Evolutionary conservation across 129 eudicot genomes (phyloP).

Genomic region (Gnaphalium uliginosum): DNA sequence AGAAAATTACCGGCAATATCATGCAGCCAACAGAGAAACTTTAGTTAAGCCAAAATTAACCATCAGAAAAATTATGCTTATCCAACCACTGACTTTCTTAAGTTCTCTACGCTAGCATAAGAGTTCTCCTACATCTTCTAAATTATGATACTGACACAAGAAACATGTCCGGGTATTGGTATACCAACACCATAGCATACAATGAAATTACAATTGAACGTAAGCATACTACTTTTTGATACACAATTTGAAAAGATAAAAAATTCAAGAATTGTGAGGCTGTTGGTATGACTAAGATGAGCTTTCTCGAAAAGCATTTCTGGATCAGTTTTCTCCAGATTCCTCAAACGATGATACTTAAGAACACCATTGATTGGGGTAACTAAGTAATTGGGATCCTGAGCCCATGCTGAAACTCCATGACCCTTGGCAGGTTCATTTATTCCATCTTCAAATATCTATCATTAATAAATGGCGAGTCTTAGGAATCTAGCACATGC

Average conservation of each 20-base stretch:
- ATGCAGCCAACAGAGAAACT: too few relatives aligned
- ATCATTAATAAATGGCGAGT: conserved; percentile 7
- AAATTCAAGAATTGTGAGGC: not conserved
- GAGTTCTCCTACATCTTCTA: not conserved
- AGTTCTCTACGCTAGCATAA: too few relatives aligned
- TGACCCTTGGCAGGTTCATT: conserved; percentile 54
- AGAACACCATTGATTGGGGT: conserved; percentile 91
- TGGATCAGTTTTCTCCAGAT: conserved; percentile 71
- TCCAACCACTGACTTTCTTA: not conserved
- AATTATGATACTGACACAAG: too few relatives aligned
- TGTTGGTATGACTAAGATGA: conserved; percentile 35
- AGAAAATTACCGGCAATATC: conserved; percentile 1
- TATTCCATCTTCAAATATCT: conserved; percentile 97
- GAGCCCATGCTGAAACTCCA: conserved; percentile 62
- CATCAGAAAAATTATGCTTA: not conserved
- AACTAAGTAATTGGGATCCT: conserved; percentile 69
- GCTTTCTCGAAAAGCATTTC: conserved; percentile 90
- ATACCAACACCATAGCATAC: not conserved
- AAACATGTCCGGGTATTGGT: too few relatives aligned
- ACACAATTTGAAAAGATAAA: not conserved
- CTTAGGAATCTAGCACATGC: conserved; percentile 18
- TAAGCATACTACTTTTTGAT: not conserved
- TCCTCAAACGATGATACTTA: conserved; percentile 88
- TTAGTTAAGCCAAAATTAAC: not conserved
- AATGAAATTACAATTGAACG: not conserved